phyloP scores from a whole-genome alignment of 257 asterid genomes.

The Ophiorrhiza pumila region DNA sequence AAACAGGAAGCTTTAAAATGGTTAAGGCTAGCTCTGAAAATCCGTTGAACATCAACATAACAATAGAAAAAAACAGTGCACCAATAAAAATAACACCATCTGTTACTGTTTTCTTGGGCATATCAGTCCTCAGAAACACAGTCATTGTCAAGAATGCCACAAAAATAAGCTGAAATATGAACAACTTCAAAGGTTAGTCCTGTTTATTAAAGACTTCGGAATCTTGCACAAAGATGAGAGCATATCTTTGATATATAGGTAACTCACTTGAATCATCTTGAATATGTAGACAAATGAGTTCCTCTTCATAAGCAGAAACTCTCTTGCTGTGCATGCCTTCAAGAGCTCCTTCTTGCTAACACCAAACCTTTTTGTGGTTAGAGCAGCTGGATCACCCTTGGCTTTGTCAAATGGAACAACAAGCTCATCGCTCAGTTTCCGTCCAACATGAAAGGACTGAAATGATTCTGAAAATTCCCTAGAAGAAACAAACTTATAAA shows the following conservation, averaged over 20 bases:
- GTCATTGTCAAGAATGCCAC: constrained; percentile 63
- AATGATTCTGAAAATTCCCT: constrained; percentile 16
- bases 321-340: constrained; percentile 19
- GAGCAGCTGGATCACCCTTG: constrained; percentile 12
- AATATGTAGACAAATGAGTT: constrained; percentile 20
- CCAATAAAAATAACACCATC: constrained; percentile 86
- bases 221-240: neutral
- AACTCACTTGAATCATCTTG: constrained; percentile 16
- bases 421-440: constrained; percentile 17
- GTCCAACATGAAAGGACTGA: constrained; percentile 21
- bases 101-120: constrained; percentile 49
- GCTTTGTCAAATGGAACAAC: constrained; percentile 15
- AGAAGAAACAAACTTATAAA: constrained; percentile 8
- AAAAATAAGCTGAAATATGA: constrained; percentile 52
- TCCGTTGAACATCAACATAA: constrained; percentile 78
- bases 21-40: constrained; percentile 73
- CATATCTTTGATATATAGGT: neutral
- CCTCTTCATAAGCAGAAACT: constrained; percentile 17
- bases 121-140: constrained; percentile 79
- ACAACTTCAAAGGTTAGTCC: constrained; percentile 6
- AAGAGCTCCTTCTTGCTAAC: constrained; percentile 17
- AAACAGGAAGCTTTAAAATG: constrained; percentile 73
- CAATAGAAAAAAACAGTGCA: constrained; percentile 69
- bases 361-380: constrained; percentile 16
- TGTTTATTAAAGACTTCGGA: neutral